A percentile compares a stretch with the other conserved stretches of the same genome.
phyloP scores from a whole-genome alignment of 2,329 filamentous ascomycete species.

The Cercospora sojina region DNA sequence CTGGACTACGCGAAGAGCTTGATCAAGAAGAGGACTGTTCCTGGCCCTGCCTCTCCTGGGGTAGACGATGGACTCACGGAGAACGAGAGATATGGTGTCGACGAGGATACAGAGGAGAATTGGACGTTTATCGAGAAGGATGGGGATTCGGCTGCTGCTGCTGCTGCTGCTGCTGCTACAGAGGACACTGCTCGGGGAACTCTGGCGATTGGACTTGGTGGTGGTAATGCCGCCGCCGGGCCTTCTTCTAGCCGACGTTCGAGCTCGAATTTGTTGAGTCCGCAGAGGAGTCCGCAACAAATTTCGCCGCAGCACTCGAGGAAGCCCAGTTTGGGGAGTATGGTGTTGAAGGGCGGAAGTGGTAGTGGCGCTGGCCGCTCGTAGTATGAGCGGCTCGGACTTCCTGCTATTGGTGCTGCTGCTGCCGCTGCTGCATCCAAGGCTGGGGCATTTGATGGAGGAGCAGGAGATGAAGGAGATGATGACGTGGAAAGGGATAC shows the following conservation, averaged over 20 bases:
- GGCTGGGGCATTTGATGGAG: background rate
- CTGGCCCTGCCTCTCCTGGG: slow-evolving; percentile 15
- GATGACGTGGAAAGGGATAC: background rate
- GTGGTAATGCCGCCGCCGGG: background rate
- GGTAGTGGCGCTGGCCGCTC: slow-evolving; percentile 5
- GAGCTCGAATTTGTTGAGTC: slow-evolving; percentile 2
- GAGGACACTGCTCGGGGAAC: slow-evolving; percentile 4
- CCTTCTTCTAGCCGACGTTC: background rate
- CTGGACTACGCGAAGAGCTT: slow-evolving; percentile 87
- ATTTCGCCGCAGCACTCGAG: background rate
- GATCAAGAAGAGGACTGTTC: slow-evolving; percentile 54
- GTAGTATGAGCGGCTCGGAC: slow-evolving; percentile 9
- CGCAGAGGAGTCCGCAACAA: background rate
- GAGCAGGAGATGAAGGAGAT: background rate
- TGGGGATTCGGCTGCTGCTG: slow-evolving; percentile 42
- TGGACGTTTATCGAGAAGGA: slow-evolving; percentile 85
- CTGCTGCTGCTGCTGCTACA: slow-evolving; percentile 14
- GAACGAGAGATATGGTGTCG: slow-evolving; percentile 22
- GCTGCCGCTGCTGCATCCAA: background rate
- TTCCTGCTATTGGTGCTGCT: background rate
- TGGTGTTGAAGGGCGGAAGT: slow-evolving; percentile 8
- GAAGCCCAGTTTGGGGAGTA: slow-evolving; percentile 9
- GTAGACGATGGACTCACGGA: slow-evolving; percentile 24
- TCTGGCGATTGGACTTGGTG: slow-evolving; percentile 1
- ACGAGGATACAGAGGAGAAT: slow-evolving; percentile 37